Conservation (phyloP, 768 basidiomycete species). For the Myochromella boudieri region DNA sequence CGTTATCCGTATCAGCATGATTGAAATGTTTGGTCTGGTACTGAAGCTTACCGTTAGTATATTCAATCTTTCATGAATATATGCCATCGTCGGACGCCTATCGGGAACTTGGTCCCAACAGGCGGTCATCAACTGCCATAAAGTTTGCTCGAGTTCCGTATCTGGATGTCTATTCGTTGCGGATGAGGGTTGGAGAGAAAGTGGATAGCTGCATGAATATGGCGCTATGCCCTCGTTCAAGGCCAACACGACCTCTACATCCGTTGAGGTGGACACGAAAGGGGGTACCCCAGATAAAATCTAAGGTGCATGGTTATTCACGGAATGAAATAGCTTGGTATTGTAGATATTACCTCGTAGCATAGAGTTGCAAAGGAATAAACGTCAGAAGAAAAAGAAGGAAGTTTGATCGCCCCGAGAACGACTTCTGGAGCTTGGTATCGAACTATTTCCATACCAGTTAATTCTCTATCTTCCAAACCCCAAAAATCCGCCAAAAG, state of each 20-base stretch:
- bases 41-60: neutral
- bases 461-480: neutral
- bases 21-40: too few species aligned
- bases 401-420: neutral
- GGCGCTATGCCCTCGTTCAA: neutral
- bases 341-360: neutral
- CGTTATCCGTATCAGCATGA: too few species aligned
- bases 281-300: conserved; percentile 1
- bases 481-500: conserved; percentile 10
- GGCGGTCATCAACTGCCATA: conserved; percentile 7
- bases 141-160: neutral
- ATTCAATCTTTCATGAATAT: neutral
- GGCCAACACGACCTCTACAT: conserved; percentile 6
- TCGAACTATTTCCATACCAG: neutral
- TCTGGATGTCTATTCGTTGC: too few species aligned
- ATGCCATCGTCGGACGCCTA: conserved; percentile 1
- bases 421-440: conserved; percentile 9
- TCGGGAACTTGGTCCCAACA: conserved; percentile 4
- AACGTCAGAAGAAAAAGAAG: conserved; percentile 1
- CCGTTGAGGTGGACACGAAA: neutral
- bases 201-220: too few species aligned
- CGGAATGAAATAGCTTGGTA: neutral
- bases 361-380: too few species aligned
- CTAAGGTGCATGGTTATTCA: neutral
- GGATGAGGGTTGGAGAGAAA: too few species aligned